A percentile compares a stretch with the other conserved stretches of the same genome.
Evolutionary conservation across 2,329 filamentous ascomycete genomes (phyloP).

Genomic region (Verticillium tricorpus): DNA sequence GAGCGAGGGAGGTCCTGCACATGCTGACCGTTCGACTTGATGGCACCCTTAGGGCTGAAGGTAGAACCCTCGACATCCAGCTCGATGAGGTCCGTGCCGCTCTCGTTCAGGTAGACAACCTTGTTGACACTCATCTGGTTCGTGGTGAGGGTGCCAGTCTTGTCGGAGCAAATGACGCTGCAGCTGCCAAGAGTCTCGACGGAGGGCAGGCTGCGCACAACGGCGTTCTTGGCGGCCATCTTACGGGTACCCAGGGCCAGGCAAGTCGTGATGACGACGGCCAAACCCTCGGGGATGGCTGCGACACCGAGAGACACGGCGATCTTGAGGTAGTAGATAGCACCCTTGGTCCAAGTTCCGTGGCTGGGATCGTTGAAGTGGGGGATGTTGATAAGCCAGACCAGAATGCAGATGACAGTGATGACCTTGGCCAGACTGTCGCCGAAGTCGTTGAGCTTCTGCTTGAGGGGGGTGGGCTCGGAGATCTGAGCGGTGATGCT

Average conservation of each 20-base stretch:
- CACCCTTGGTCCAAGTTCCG: slow-evolving; percentile 91
- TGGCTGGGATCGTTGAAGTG: slow-evolving; percentile 95
- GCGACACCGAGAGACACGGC: slow-evolving; percentile 97
- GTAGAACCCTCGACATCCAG: slow-evolving; percentile 89
- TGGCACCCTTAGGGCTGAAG: slow-evolving; percentile 76
- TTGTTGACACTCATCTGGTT: slow-evolving; percentile 99
- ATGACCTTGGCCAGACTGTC: slow-evolving; percentile 97
- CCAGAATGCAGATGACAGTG: slow-evolving; percentile 89
- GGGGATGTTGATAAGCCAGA: slow-evolving; percentile 98
- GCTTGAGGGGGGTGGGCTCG: slow-evolving; percentile 92
- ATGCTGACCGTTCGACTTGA: slow-evolving; percentile 64
- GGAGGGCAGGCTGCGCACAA: slow-evolving; percentile 91
- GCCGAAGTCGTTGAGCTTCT: slow-evolving; percentile 98
- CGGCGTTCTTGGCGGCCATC: slow-evolving; percentile 98
- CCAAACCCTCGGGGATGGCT: slow-evolving; percentile 94
- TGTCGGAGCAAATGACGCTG: slow-evolving; percentile 99
- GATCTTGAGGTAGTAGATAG: slow-evolving; percentile 99
- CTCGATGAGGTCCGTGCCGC: slow-evolving; percentile 73
- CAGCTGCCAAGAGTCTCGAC: slow-evolving; percentile 98
- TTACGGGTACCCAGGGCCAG: slow-evolving; percentile 92
- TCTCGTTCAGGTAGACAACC: slow-evolving; percentile 74
- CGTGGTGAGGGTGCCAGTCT: slow-evolving; percentile 95
- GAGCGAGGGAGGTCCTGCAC: slow-evolving; percentile 64
- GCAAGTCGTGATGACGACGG: slow-evolving; percentile 98
- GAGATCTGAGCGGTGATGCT: slow-evolving; percentile 98